Base-by-base conservation (phyloP, 106 monocot genomes). In the Dendrobium huoshanense region DNA sequence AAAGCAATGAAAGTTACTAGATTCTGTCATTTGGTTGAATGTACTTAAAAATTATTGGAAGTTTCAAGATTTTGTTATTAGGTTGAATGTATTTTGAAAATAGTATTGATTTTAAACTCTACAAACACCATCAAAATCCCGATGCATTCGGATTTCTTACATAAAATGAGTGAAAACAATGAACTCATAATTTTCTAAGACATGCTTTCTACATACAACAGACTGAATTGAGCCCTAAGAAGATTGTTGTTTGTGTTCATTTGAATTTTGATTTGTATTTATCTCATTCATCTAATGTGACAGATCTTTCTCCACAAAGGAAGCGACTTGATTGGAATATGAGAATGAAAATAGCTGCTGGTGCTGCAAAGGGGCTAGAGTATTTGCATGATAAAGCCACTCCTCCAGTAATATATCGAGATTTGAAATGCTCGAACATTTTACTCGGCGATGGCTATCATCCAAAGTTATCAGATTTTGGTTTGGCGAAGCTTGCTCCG, bases 371-470 rank as follows among this genome's bases (percentile, higher is more conserved):
- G 43, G 74, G 74, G 74, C 43, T 74, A 20, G 74, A 74, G 43
- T 74, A 74, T 44, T 44, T 74, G 10, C 74, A 74, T 44, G 74
- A 74, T 74, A 74, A 74, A 74, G 74, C 74, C 41, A 74, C 74
- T 42, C 74, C 74, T 5, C 74, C 74, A 19, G 74, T 74, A n/a
- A 74, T 74, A 74, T 74, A 74, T 74, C 74, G 74, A 8, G 74
- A 74, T 74, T n/a, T 74, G 74, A 74, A 74, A n/a, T 74, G 74
- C 74, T 74, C 74, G 1, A 74, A 74, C 43, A 74, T 74, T 74
- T 74, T 74, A 9, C 74, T 74, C 1, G 74, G 44, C 22, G 74
- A 74, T 43, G 74, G 43, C 22, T 74, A 74, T 44, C 10, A 43
- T 41, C 74, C 74, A 6, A 74, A 74, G 74, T n/a, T 74, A 74